phyloP scores from a whole-genome alignment of 176 grass and related monocot genomes.

The Musa itinerans region DNA sequence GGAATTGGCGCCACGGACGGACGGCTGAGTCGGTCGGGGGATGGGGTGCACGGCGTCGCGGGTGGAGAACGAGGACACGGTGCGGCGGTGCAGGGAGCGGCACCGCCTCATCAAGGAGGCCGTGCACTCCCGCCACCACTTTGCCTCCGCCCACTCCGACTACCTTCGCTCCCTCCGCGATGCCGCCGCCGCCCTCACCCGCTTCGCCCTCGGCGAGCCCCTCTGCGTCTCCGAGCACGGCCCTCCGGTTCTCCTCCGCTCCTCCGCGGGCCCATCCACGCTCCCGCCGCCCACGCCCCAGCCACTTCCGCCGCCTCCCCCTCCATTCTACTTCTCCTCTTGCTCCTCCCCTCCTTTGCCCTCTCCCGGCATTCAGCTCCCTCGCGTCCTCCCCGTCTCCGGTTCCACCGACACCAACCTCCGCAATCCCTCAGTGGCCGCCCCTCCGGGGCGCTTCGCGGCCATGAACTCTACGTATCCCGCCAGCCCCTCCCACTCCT shows the following conservation, averaged over 20 bases:
- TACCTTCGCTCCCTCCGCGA: conserved; percentile 86
- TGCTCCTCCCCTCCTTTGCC: conserved; percentile 19
- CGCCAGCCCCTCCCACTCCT: conserved; percentile 67
- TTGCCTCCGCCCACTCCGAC: conserved; percentile 84
- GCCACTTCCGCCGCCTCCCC: conserved; percentile 13
- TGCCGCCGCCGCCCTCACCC: conserved; percentile 61
- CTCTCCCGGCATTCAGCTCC: conserved; percentile 3
- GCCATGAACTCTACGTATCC: conserved; percentile 6
- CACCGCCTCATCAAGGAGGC: conserved; percentile 79
- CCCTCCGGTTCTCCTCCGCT: conserved; percentile 61
- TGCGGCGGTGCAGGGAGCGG: conserved; percentile 96
- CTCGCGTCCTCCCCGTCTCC: conserved; percentile 26
- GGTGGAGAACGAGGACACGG: conserved; percentile 92
- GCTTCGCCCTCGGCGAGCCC: conserved; percentile 69
- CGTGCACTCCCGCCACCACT: conserved; percentile 65
- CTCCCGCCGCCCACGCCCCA: conserved; percentile 12
- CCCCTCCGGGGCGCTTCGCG: conserved; percentile 9
- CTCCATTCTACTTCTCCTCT: conserved; percentile 6
- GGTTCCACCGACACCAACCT: not conserved
- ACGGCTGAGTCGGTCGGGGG: too few species aligned
- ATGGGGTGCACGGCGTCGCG: conserved; percentile 93
- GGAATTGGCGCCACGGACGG: too few species aligned
- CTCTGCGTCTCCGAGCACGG: conserved; percentile 77
- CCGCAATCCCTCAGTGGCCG: conserved; percentile 25
- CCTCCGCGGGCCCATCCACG: conserved; percentile 20